Base-by-base conservation (phyloP, 106 monocot species). In the Gastrodia elata region DNA sequence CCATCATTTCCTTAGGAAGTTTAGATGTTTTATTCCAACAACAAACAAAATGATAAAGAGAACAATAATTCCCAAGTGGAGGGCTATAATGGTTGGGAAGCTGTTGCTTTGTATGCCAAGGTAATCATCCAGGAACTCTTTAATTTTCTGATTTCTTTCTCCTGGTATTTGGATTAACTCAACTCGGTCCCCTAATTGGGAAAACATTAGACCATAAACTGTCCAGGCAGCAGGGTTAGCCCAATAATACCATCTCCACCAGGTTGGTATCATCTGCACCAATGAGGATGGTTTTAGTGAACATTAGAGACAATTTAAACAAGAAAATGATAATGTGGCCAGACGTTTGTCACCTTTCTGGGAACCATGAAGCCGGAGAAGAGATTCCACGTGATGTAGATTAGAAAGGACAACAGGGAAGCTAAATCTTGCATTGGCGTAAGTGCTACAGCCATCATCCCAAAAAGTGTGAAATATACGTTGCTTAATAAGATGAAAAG, bases 181-280 rank as follows among this genome's bases (percentile, higher is more conserved):
- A 15, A 22, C 34, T 43, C 74, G 35, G 55, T 87, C 87, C 27
- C 84, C 92, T 36, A 92, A 44, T 40, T 89, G 88, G 18, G 84
- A 84, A 72, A 87, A 71, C 79, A 92, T 79, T 32, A 83, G 40
- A 57, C 89, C 87, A 39, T 92, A 89, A 2, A 92, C 41, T 36
- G 92, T 89, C 89, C 89, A 92, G 40, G 89, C 79, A 13, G 78
- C 76, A 56, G 92, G 92, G 74, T 84, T 40, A 14, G 82, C 86
- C 92, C 88, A 92, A 67, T 92, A 92, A 44, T 76, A 82, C 92
- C 92, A 92, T 73, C 87, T 83, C 93, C 93, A 90, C 89, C 90
- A 93, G 37, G 71, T 25, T 4, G 92, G 92, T 80, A 92, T 88
- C 86, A 92, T 76, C 92, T 92, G 84, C 64, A 83, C 1, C 40